These are phyloP conservation scores for Escovopsis sp. DNA, from an alignment of 2,329 filamentous ascomycete genomes.

Conservation along the genomic window DNA sequence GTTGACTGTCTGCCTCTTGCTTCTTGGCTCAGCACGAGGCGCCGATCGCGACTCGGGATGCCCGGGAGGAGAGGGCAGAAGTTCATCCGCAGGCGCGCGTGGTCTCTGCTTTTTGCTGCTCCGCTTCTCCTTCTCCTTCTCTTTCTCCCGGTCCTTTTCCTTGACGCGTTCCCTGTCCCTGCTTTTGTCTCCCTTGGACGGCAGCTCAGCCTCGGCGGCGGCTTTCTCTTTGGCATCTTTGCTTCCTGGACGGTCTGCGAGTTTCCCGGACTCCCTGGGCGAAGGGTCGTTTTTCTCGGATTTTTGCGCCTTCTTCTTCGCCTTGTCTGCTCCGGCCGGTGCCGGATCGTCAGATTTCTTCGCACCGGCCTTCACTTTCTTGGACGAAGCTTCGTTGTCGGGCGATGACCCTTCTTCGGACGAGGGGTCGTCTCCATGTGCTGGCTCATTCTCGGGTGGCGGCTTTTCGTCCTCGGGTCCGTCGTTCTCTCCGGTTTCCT, in stretches of 20 bases:
- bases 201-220: constrained; percentile 36
- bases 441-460: not conserved
- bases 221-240: constrained; percentile 36
- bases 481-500: constrained; percentile 12
- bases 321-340: constrained; percentile 12
- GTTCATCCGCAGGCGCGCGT: constrained; percentile 3
- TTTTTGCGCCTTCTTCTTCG: constrained; percentile 8
- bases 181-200: constrained; percentile 24
- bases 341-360: constrained; percentile 14
- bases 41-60: constrained; percentile 33
- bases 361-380: constrained; percentile 25
- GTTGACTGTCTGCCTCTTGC: constrained; percentile 63
- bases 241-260: constrained; percentile 29
- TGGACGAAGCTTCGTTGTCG: constrained; percentile 23
- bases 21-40: constrained; percentile 45
- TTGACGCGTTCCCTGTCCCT: constrained; percentile 15
- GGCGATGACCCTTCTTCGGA: not conserved
- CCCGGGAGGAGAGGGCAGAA: constrained; percentile 26
- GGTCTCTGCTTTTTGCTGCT: constrained; percentile 23
- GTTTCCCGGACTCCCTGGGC: constrained; percentile 18
- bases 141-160: not conserved
- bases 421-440: constrained; percentile 18
- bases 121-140: constrained; percentile 19
- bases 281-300: constrained; percentile 16
- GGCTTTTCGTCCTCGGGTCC: not conserved